Evolutionary conservation across 805 yeast genomes (phyloP).

Genomic region (Nakazawaea populi): DNA sequence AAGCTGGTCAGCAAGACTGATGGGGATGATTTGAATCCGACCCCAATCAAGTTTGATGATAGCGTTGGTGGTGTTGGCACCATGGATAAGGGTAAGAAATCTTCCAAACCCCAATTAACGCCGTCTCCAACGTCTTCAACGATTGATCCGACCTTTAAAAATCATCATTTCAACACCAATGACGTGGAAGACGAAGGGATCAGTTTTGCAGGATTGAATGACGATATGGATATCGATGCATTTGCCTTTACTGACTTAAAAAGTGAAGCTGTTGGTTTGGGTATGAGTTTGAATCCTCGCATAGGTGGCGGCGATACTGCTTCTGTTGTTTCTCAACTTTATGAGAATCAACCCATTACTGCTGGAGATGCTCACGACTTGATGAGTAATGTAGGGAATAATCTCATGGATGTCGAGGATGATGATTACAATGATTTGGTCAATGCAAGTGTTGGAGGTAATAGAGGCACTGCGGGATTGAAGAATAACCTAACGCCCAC

Average conservation of each 20-base stretch:
- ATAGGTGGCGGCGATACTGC: neutral
- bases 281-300: neutral
- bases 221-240: slow-evolving; percentile 7
- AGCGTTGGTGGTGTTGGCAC: slow-evolving; percentile 4
- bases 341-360: neutral
- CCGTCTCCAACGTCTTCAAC: slow-evolving; percentile 1
- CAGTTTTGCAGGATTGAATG: neutral
- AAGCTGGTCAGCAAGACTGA: slow-evolving; percentile 21
- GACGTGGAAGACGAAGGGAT: neutral
- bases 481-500: slow-evolving; percentile 2
- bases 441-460: slow-evolving; percentile 9
- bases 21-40: slow-evolving; percentile 46
- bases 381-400: neutral
- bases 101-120: neutral
- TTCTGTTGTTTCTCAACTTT: neutral
- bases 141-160: neutral
- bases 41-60: slow-evolving; percentile 23
- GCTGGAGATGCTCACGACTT: neutral
- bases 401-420: too few relatives aligned
- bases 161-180: neutral
- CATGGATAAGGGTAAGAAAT: neutral
- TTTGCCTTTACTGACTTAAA: slow-evolving; percentile 6
- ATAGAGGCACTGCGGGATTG: neutral
- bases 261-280: neutral
- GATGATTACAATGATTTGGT: neutral